Base-by-base conservation (phyloP, 2,329 filamentous ascomycete species). In the Metarhizium sp. region DNA sequence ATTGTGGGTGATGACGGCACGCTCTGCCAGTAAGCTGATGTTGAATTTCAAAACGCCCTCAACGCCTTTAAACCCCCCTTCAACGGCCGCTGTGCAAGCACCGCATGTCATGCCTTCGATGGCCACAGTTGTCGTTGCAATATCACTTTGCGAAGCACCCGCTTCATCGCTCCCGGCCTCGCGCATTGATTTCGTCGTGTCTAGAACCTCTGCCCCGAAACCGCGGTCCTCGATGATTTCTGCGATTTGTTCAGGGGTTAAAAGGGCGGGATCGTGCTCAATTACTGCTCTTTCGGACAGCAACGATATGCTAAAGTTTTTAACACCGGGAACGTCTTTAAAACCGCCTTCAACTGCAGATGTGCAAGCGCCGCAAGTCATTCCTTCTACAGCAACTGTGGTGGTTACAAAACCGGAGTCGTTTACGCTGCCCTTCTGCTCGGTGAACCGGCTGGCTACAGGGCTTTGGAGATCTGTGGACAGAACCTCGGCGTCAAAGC, bases 31-130 rank as follows among this genome's bases (percentile, higher is more conserved):
- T 61, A 99, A 75, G 71, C 90, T 96, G 69, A 99, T 95, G 67
- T 96, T 96, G 76, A 97, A 96, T 61, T 91, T 89, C 55, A 90
- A 67, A 16, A 97, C 71, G 25, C 94, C 94, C 10, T 88, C 83
- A 2, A 92, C 72, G 59, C 80, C 82, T 61, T 84, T 82, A 71
- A 99, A 94, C 3, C 88, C 90, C 52, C 82, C 80, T 65, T 96
- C 89, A 2, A 97, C 85, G 6, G 92, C 91, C 1, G 92, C 92
- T 0, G 94, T 97, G 71, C 94, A 99, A 46, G 94, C 90, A 25
- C 92, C 92, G 67, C 94, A 97, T 1, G 94, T 99, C 94, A 99
- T 99, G 52, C 94, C 94, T 62, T 94, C 90, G 54, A 99, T 89
- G 4, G 88, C 85, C 18, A 99, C 79, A 0, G 92, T 97, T 0